Evolutionary conservation across 2,329 filamentous ascomycete species (phyloP).

Genomic region (Penicillium concentricum): DNA sequence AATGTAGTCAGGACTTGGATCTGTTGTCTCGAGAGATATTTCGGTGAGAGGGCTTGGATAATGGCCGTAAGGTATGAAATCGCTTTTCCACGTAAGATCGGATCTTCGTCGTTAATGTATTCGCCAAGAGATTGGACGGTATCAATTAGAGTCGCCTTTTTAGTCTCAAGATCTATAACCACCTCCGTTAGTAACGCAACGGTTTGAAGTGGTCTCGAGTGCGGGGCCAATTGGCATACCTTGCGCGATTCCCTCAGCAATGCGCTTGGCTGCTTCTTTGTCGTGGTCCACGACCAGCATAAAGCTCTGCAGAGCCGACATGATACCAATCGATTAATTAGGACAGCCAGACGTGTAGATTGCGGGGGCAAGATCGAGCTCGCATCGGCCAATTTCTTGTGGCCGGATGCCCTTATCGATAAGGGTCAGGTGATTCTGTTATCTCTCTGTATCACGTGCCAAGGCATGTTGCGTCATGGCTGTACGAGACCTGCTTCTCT

Average conservation of each 20-base stretch:
- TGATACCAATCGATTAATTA: conserved; percentile 30
- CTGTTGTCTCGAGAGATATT: conserved; percentile 61
- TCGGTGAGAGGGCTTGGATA: conserved; percentile 51
- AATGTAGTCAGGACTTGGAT: conserved; percentile 63
- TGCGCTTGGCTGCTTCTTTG: conserved; percentile 45
- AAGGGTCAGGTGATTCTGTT: conserved; percentile 29
- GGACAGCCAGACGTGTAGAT: conserved; percentile 10
- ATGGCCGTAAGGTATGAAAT: conserved; percentile 46
- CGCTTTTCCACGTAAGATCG: conserved; percentile 59
- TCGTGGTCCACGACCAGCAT: conserved; percentile 49
- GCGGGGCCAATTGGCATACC: conserved; percentile 32
- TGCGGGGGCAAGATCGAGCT: conserved; percentile 6
- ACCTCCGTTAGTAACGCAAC: conserved; percentile 12
- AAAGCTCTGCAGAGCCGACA: conserved; percentile 51
- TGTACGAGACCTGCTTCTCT: neutral
- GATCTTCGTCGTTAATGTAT: conserved; percentile 67
- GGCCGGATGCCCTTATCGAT: conserved; percentile 32
- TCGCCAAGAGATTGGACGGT: conserved; percentile 64
- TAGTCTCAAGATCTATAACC: conserved; percentile 55
- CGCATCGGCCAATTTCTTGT: conserved; percentile 25
- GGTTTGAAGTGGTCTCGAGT: conserved; percentile 3
- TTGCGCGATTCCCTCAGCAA: conserved; percentile 46
- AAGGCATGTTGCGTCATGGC: conserved; percentile 22
- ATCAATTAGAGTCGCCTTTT: conserved; percentile 60
- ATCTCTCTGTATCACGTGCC: conserved; percentile 21